Evolutionary conservation across 139 green algal species (phyloP).

Genomic region (Trebouxia sp.): DNA sequence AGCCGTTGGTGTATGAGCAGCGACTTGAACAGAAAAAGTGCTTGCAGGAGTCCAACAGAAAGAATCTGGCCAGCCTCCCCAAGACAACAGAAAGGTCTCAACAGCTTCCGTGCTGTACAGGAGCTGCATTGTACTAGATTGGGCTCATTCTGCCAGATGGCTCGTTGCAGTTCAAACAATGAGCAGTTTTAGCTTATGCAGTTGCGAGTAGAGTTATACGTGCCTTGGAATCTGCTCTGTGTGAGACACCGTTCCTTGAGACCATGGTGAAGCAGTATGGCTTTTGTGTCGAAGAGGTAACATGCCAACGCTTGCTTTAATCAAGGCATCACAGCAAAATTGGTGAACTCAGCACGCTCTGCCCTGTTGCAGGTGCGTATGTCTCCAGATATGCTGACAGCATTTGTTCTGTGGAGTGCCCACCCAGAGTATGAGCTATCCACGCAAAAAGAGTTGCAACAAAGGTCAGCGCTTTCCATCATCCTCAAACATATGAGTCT

Average conservation of each 20-base stretch:
- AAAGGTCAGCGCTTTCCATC: constrained; percentile 10
- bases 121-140: background rate
- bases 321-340: background rate
- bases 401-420: constrained; percentile 57
- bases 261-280: constrained; percentile 7
- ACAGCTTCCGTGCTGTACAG: background rate
- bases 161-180: background rate
- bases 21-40: background rate
- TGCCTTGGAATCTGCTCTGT: constrained; percentile 18
- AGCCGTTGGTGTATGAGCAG: background rate
- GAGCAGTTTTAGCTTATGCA: background rate
- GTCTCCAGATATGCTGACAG: constrained; percentile 58
- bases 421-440: background rate
- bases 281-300: constrained; percentile 30
- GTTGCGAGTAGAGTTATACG: constrained; percentile 7
- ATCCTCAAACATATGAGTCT: background rate
- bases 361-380: constrained; percentile 45
- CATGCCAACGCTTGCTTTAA: background rate
- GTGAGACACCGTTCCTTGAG: background rate
- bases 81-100: constrained; percentile 29
- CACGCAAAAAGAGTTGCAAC: constrained; percentile 23
- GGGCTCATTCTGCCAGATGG: background rate
- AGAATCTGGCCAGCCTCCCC: constrained; percentile 28
- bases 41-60: constrained; percentile 26
- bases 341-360: background rate